These are phyloP conservation scores for Chionographis japonica DNA, from an alignment of 106 monocot species.

Conservation along the genomic window DNA sequence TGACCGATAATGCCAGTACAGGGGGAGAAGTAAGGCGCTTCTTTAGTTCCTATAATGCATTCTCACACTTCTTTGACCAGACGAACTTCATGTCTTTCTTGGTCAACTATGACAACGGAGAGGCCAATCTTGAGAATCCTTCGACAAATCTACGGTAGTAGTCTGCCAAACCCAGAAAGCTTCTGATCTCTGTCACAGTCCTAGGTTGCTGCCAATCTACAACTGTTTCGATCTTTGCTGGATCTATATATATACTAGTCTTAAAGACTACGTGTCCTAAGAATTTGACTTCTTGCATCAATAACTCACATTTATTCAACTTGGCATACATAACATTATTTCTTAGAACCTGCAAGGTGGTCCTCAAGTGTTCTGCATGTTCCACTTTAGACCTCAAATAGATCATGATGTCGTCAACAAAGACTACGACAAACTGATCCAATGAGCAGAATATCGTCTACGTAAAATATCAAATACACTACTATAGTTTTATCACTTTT, in stretches of 20 bases:
- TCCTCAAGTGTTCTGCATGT: background rate
- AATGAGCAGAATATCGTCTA: no score
- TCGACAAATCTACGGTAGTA: background rate
- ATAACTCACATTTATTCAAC: slow-evolving; percentile 1
- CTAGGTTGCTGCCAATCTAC: background rate
- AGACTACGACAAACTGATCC: slow-evolving; percentile 4
- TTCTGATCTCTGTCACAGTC: background rate
- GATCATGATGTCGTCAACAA: slow-evolving; percentile 11
- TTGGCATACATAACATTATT: background rate
- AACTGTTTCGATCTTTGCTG: background rate
- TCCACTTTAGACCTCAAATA: background rate
- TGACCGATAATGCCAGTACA: no score
- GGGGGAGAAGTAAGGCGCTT: background rate
- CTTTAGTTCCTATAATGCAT: background rate
- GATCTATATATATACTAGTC: background rate
- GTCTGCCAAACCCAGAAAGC: background rate
- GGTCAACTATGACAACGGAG: background rate
- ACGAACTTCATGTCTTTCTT: background rate
- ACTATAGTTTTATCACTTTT: no score
- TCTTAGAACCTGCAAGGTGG: background rate
- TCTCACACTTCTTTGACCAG: background rate
- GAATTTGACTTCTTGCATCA: background rate
- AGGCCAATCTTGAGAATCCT: background rate
- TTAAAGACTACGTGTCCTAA: background rate
- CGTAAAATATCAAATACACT: no score